A percentile compares a stretch with the other conserved stretches of the same genome.
phyloP scores from a whole-genome alignment of 164 flowering plant genomes.

The Liriodendron chinense region DNA sequence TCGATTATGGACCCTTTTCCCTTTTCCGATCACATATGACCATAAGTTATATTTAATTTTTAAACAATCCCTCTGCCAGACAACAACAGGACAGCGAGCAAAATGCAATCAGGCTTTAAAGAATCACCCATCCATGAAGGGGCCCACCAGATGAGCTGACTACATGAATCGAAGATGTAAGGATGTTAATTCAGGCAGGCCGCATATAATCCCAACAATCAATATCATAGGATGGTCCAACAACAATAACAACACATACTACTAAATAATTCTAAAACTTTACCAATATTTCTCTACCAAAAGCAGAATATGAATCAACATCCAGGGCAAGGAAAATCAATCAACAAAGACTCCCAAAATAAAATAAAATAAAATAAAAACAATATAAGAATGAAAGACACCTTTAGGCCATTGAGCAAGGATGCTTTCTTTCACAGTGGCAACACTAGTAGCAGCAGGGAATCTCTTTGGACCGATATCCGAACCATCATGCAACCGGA shows the following conservation, averaged over 20 bases:
- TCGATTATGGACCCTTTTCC: no score
- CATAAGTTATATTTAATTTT: no score
- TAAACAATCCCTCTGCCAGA: no score
- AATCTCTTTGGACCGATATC: conserved; percentile 82
- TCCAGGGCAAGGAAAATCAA: background rate
- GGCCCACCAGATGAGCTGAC: no score
- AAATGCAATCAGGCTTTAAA: no score
- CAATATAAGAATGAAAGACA: conserved; percentile 15
- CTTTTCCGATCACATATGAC: no score
- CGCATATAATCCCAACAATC: background rate
- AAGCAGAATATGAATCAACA: background rate
- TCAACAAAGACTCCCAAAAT: background rate
- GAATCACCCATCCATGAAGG: no score
- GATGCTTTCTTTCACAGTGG: conserved; percentile 71
- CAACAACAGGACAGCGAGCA: no score
- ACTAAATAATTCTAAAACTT: background rate
- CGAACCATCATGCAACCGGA: conserved; percentile 71
- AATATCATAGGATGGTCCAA: background rate
- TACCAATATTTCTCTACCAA: background rate
- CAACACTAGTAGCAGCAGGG: conserved; percentile 65
- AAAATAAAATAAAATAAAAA: background rate
- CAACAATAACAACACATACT: background rate
- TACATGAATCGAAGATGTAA: no score
- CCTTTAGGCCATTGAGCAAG: conserved; percentile 96
- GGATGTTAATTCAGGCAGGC: no score